Conservation (phyloP, 1,284 basidiomycete species). For the Cryptococcus jaspeensis region DNA sequence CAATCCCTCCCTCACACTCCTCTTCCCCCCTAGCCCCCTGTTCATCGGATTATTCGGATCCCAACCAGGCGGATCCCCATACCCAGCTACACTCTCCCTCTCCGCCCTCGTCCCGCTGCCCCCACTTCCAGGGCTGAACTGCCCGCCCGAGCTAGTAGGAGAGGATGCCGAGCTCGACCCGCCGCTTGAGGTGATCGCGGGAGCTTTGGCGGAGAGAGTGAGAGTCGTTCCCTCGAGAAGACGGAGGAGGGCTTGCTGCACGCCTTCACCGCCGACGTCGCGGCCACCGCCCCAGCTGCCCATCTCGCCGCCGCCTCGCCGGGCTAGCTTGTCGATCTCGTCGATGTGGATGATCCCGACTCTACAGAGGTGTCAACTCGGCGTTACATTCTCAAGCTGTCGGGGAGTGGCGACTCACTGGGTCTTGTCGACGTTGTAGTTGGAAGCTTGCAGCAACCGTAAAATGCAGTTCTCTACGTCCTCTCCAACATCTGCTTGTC, state of each 20-base stretch:
- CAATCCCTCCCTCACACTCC: constrained; percentile 45
- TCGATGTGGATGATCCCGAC: constrained; percentile 94
- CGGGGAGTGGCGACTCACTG: constrained; percentile 33
- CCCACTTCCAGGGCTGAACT: not conserved
- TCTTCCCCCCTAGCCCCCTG: constrained; percentile 39
- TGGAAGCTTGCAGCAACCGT: constrained; percentile 77
- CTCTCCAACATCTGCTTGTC: constrained; percentile 76
- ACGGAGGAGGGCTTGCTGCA: constrained; percentile 85
- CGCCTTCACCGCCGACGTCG: constrained; percentile 93
- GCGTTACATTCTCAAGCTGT: constrained; percentile 53
- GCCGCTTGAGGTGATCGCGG: constrained; percentile 28
- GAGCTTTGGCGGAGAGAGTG: constrained; percentile 65
- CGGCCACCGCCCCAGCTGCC: constrained; percentile 59
- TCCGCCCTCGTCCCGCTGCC: not conserved
- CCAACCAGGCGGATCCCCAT: constrained; percentile 35
- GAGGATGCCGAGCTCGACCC: constrained; percentile 5
- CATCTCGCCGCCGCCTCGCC: constrained; percentile 61
- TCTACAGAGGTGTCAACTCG: constrained; percentile 51
- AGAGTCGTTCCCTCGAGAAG: constrained; percentile 91
- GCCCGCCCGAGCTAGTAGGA: not conserved
- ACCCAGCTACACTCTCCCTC: constrained; percentile 18
- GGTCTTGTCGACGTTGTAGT: constrained; percentile 73
- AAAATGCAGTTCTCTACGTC: constrained; percentile 89
- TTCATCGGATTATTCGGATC: constrained; percentile 46
- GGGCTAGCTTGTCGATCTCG: constrained; percentile 88